Evolutionary conservation across 1,284 basidiomycete genomes (phyloP).

Genomic region (Malassezia caprae): DNA sequence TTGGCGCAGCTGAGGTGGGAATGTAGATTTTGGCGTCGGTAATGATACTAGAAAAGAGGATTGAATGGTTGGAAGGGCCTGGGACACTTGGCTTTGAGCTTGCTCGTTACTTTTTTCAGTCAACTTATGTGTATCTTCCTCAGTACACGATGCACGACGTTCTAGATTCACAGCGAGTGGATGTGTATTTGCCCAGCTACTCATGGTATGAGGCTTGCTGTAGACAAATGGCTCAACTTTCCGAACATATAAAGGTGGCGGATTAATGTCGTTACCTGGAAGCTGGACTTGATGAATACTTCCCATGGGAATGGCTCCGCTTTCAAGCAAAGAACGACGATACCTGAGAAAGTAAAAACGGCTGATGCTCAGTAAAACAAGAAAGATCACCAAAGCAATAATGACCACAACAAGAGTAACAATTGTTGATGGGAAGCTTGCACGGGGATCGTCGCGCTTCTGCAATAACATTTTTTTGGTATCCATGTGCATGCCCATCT

Average conservation of each 20-base stretch:
- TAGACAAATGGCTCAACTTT: background rate
- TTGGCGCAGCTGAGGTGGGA: conserved; percentile 6
- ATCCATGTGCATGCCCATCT: background rate
- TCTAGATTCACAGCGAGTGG: conserved; percentile 9
- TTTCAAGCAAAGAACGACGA: background rate
- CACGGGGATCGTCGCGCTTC: background rate
- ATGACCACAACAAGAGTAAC: conserved; percentile 7
- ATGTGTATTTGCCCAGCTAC: background rate
- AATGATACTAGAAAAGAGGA: conserved; percentile 4
- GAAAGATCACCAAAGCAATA: conserved; percentile 3
- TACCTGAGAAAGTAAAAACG: conserved; percentile 6
- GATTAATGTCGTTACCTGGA: background rate
- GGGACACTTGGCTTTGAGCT: background rate
- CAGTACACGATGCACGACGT: background rate
- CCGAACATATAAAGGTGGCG: background rate
- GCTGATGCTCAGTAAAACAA: background rate
- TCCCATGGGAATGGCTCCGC: background rate
- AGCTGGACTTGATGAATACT: background rate
- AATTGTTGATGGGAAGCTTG: background rate
- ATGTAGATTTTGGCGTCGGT: conserved; percentile 1
- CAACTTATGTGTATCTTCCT: background rate
- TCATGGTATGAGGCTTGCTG: background rate
- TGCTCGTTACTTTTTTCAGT: too few relatives aligned
- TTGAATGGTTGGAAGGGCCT: background rate
- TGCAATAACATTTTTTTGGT: background rate